These are phyloP conservation scores for Lagerstroemia speciosa DNA, from an alignment of 345 rosid genomes.

Conservation along the genomic window DNA sequence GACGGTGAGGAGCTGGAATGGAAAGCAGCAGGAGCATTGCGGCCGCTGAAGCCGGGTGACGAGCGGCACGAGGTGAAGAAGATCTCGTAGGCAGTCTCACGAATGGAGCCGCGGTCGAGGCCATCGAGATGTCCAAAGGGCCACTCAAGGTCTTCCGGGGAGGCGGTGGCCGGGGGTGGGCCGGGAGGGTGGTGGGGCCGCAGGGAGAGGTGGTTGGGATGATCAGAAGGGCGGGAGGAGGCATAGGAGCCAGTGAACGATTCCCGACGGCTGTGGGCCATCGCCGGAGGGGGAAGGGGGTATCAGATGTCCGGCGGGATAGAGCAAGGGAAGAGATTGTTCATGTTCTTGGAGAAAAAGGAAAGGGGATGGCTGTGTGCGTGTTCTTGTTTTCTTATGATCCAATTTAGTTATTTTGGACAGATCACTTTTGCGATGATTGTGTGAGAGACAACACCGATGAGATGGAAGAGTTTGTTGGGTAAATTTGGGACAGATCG, in stretches of 20 bases:
- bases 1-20: not conserved
- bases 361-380: constrained; percentile 9
- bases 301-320: constrained; percentile 34
- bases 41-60: constrained; percentile 80
- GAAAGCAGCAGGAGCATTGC: constrained; percentile 37
- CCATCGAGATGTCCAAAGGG: constrained; percentile 60
- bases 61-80: constrained; percentile 90
- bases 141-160: constrained; percentile 42
- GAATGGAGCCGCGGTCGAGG: constrained; percentile 54
- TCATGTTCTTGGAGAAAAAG: constrained; percentile 15
- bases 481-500: not conserved
- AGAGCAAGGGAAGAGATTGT: constrained; percentile 21
- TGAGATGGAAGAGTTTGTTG: not conserved
- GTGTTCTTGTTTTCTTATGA: not conserved
- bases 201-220: not conserved
- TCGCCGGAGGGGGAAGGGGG: constrained; percentile 7
- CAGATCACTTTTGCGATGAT: not conserved
- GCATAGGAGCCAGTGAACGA: constrained; percentile 33
- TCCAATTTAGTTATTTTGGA: not conserved
- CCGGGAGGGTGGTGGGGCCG: constrained; percentile 10
- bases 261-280: constrained; percentile 35
- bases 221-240: constrained; percentile 13
- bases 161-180: not conserved
- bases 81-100: constrained; percentile 81
- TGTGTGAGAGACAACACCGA: not conserved